Base-by-base conservation (phyloP, 1,139 yeast species). In the Williopsis jadinii region DNA sequence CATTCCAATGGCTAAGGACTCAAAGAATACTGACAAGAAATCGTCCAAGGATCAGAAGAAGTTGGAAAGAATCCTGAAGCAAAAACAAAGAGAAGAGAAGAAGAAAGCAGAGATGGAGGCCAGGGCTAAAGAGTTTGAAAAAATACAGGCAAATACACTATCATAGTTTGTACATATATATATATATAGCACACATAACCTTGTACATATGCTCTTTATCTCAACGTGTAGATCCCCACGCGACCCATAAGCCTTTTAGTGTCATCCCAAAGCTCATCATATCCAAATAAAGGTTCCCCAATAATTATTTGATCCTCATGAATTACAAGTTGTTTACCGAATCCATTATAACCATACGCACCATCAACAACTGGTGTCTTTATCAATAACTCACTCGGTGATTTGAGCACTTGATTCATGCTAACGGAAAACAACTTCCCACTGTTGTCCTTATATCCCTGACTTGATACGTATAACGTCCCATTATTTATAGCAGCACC, bases 241-340 rank as follows among this genome's bases (percentile, higher is more conserved):
- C 52, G 49, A 19, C 64, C 64, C 4, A 48, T 49, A 31, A 54
- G 44, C 28, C 53, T 52, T 19, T 28, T 30, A 2, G 28, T 34
- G 34, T 52, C 54, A 14, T 50, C 41, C 9, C 41, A 37, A 30
- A 48, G 15, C 27, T 51, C 60, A 10, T 58, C 56, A 29, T 56
- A 54, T 9, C 73, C 71, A 47, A 56, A 69, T 33, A 62, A 60
- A 2, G 81, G 78, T 58, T 70, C 64, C 1, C 80, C 77, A 6
- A 72, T 60, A 8, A 68, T 58, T 27, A 75, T 33, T 30, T 54
- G 59, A 1, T 55, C 42, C 4, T 49, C 43, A 19, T 52, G 51
- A 2, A 54, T 54, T 3, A 55, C 61, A 11, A 72, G 32, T 0
- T 63, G 45, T 9, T 57, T 48, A 1, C 78, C 80, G 52, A 69